These are phyloP conservation scores for Goffeauzyma gilvescens DNA, from an alignment of 768 basidiomycete genomes.

Conservation along the genomic window DNA sequence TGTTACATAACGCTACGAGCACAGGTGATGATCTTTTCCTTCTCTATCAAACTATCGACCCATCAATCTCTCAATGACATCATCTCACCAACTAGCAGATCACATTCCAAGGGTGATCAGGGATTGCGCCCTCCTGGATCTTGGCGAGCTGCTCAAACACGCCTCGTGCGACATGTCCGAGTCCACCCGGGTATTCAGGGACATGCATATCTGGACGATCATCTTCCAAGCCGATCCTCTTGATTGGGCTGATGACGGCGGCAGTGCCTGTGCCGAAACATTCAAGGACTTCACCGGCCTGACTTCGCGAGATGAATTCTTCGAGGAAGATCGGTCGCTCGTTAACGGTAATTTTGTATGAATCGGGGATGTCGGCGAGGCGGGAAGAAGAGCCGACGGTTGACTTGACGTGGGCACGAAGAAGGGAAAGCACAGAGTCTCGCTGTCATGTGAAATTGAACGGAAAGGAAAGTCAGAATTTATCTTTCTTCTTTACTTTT, in stretches of 20 bases:
- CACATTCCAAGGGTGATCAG: slow-evolving; percentile 8
- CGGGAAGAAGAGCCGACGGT: background rate
- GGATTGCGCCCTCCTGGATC: slow-evolving; percentile 11
- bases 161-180: slow-evolving; percentile 10
- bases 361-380: background rate
- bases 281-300: slow-evolving; percentile 8
- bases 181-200: slow-evolving; percentile 4
- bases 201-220: slow-evolving; percentile 1
- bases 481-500: too few relatives aligned
- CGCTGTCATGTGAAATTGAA: too few relatives aligned
- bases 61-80: too few relatives aligned
- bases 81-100: too few relatives aligned
- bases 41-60: too few relatives aligned
- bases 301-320: slow-evolving; percentile 1
- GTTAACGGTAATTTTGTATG: slow-evolving; percentile 3
- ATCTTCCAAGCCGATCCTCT: slow-evolving; percentile 10
- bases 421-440: slow-evolving; percentile 9
- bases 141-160: slow-evolving; percentile 7
- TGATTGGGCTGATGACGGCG: slow-evolving; percentile 9
- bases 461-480: background rate
- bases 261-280: slow-evolving; percentile 12
- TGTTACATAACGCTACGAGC: too few relatives aligned
- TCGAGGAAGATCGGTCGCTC: slow-evolving; percentile 6
- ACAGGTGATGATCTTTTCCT: too few relatives aligned
- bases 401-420: slow-evolving; percentile 4